Evolutionary conservation across 2,329 filamentous ascomycete species (phyloP), one percentile per base, ranked within the genome.

Genomic region (Diaporthe helianthi): DNA sequence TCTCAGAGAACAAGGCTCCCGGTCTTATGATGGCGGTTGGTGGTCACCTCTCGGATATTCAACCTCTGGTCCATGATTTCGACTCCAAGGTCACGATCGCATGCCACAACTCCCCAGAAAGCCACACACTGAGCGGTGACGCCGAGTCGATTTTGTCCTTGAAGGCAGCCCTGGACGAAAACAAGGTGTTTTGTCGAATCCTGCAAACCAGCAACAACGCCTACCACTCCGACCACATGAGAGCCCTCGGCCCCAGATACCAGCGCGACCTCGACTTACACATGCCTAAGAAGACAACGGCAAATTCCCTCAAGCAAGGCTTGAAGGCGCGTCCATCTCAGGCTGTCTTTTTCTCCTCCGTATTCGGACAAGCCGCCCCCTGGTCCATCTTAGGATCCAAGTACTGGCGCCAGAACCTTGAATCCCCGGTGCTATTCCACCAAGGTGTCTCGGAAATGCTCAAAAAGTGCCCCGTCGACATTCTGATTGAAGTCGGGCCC

Each of bases 21-120:
- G 86, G 86, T 0, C 77, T 81, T 8, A 89, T 89, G 87, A 79
- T 88, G 75, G 86, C 86, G 1, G 84, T 87, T 6, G 86, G 84
- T 1, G 79, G 80, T 1, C 81, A 78, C 51, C 79, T 81, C 24
- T 79, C 81, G 71, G 80, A 82, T 47, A 79, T 81, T n/a, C 79
- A 79, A 70, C 76, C 76, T 1, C 73, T 80, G 5, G 78, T 84
- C 60, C 75, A 78, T 2, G 69, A 72, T 6, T 73, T 81, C 13
- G 47, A 51, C 22, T 73, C 3, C 29, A n/a, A 10, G 3, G 9
- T 54, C 33, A 54, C 29, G 17, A 38, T 54, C 12, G 52, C 52
- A 17, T 36, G 29, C 52, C n/a, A 36, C 33, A 79, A 79, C 65
- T 76, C 75, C 4, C 74, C 76, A 0, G 66, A 46, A 8, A 78